phyloP scores from a whole-genome alignment of 2,329 filamentous ascomycete genomes.

The Calonectria hawksworthii region DNA sequence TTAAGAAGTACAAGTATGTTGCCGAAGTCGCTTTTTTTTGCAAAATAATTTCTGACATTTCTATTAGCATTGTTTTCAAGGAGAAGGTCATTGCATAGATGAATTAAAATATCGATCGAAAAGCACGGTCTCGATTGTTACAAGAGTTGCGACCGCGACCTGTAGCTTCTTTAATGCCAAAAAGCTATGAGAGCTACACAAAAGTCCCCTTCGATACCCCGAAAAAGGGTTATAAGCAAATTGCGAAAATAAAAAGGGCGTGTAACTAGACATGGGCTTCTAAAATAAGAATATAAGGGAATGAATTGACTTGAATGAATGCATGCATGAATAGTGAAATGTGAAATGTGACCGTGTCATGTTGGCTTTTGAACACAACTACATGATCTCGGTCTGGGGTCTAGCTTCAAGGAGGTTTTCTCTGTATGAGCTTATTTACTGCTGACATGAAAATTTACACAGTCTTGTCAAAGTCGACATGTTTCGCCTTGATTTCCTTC shows the following conservation, averaged over 20 bases:
- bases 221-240: not conserved
- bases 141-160: not conserved
- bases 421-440: too few relatives aligned
- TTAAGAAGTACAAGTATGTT: conserved; percentile 17
- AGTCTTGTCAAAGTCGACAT: conserved; percentile 1
- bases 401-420: too few relatives aligned
- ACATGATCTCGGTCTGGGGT: too few relatives aligned
- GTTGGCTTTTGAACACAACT: not conserved
- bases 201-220: not conserved
- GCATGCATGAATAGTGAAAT: too few relatives aligned
- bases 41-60: not conserved
- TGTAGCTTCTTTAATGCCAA: not conserved
- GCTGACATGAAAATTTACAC: too few relatives aligned
- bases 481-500: conserved; percentile 20
- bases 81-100: conserved; percentile 15
- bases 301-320: not conserved
- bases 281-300: not conserved
- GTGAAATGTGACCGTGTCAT: not conserved
- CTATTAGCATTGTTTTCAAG: not conserved
- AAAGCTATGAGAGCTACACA: not conserved
- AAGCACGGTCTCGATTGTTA: not conserved
- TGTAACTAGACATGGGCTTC: not conserved
- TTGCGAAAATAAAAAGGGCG: not conserved
- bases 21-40: not conserved
- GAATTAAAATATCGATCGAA: not conserved